Evolutionary conservation across 2,329 filamentous ascomycete genomes (phyloP), one percentile per base, ranked within the genome.

Genomic region (Lithohypha guttulata): DNA sequence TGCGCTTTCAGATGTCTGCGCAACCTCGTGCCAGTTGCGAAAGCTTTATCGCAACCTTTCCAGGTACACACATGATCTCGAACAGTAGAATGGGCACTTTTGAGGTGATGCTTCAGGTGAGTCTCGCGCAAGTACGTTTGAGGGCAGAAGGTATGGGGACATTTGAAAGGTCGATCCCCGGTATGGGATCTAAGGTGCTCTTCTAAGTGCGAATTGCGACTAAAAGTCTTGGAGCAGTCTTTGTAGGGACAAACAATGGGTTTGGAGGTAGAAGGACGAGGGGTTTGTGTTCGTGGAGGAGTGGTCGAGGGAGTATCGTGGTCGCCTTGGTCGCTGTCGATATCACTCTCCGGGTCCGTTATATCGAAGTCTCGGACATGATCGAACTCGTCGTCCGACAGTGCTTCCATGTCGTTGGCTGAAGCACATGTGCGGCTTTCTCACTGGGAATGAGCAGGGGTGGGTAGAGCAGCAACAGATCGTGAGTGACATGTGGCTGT

Each of bases 71-170:
- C 59, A 57, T 85, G 80, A 32, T 77, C 72, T 42, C 80, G 72
- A 48, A 84, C 71, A 39, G 76, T 68, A 14, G 74, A 80, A 57
- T 95, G 89, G 8, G 80, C 79, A 40, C 81, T 82, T 56, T 87
- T 86, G 54, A 93, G 63, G 57, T 96, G 89, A 48, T 86, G 80
- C 43, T 81, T 79, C 13, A 95, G 69, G 61, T 95, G 86, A 51
- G 89, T 89, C 49, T 84, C 76, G 45, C 91, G 83, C 10, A 85
- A 73, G 57, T 93, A 96, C 28, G 79, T 73, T 64, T 94, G 95
- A 52, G 76, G 74, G 55, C 89, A 96, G 28, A 63, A 77, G 4
- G 70, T 63, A 45, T 80, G 71, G 2, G 69, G 65, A 55, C 89
- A 96, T 26, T 70, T 68, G 59, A 82, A 93, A 0, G 85, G 78